Conservation (phyloP, 805 yeast species). For the Candida pseudoglaebosa region DNA sequence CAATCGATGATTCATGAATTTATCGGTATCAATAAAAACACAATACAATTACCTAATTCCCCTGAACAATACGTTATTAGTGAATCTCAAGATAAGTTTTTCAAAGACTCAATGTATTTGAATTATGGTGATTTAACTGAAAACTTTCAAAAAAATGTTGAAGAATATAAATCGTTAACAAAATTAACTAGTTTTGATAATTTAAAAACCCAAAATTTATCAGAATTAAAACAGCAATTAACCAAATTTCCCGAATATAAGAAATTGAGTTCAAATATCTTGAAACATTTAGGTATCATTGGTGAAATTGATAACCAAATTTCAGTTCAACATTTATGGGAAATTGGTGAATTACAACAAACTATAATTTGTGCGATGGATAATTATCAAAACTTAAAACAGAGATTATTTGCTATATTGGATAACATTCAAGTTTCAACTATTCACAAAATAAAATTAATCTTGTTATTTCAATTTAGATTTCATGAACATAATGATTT, state of each 20-base stretch:
- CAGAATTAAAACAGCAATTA: constrained; percentile 86
- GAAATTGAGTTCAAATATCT: constrained; percentile 79
- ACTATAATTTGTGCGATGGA: constrained; percentile 58
- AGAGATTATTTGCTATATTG: constrained; percentile 54
- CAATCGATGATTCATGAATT: constrained; percentile 97
- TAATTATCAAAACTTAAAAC: constrained; percentile 36
- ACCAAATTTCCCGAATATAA: constrained; percentile 94
- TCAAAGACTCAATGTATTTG: constrained; percentile 72
- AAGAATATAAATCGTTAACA: constrained; percentile 74
- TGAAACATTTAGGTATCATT: constrained; percentile 88
- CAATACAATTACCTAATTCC: constrained; percentile 63
- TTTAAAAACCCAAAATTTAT: constrained; percentile 61
- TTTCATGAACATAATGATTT: constrained; percentile 29
- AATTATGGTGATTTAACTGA: constrained; percentile 96
- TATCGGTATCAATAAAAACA: constrained; percentile 75
- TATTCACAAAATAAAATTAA: constrained; percentile 63
- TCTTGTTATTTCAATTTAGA: constrained; percentile 69
- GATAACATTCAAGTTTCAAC: constrained; percentile 40
- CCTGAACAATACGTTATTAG: constrained; percentile 45
- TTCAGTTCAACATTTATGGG: constrained; percentile 64
- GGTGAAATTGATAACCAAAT: constrained; percentile 80
- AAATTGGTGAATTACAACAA: constrained; percentile 87
- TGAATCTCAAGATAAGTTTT: constrained; percentile 72
- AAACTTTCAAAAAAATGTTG: constrained; percentile 77
- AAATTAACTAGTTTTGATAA: constrained; percentile 57